Evolutionary conservation across 2,329 filamentous ascomycete genomes (phyloP).

Genomic region (Thielaviopsis euricoi): DNA sequence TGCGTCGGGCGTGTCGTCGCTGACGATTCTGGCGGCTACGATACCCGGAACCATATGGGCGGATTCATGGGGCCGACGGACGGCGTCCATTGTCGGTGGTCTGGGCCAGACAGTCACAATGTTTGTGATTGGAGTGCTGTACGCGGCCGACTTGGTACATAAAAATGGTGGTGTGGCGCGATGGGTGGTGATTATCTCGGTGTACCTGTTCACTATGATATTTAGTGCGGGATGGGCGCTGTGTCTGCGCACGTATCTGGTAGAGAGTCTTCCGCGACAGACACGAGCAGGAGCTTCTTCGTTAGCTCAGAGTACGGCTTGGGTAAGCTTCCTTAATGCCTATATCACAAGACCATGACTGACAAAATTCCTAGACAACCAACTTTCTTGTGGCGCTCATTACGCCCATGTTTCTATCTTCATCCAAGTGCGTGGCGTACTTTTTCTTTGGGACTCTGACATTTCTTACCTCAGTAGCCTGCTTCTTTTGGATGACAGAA

Average conservation of each 20-base stretch:
- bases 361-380: slow-evolving; percentile 18
- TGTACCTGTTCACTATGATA: slow-evolving; percentile 31
- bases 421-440: slow-evolving; percentile 26
- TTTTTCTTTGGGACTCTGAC: slow-evolving; percentile 28
- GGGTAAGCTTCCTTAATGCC: slow-evolving; percentile 19
- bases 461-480: slow-evolving; percentile 21
- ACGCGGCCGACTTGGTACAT: slow-evolving; percentile 26
- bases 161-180: slow-evolving; percentile 22
- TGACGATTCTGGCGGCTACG: slow-evolving; percentile 37
- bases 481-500: slow-evolving; percentile 26
- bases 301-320: slow-evolving; percentile 36
- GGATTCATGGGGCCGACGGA: slow-evolving; percentile 38
- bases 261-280: slow-evolving; percentile 38
- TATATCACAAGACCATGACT: background rate
- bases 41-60: slow-evolving; percentile 37
- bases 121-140: slow-evolving; percentile 35
- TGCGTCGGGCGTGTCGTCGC: slow-evolving; percentile 40
- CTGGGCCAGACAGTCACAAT: slow-evolving; percentile 32
- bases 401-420: slow-evolving; percentile 24
- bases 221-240: slow-evolving; percentile 36
- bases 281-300: slow-evolving; percentile 38
- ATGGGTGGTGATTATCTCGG: slow-evolving; percentile 34
- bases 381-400: slow-evolving; percentile 30
- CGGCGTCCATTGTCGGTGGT: slow-evolving; percentile 35
- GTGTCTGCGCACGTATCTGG: slow-evolving; percentile 33